Base-by-base conservation (phyloP, 2,329 filamentous ascomycete genomes). In the Coleophoma eucalyptorum region DNA sequence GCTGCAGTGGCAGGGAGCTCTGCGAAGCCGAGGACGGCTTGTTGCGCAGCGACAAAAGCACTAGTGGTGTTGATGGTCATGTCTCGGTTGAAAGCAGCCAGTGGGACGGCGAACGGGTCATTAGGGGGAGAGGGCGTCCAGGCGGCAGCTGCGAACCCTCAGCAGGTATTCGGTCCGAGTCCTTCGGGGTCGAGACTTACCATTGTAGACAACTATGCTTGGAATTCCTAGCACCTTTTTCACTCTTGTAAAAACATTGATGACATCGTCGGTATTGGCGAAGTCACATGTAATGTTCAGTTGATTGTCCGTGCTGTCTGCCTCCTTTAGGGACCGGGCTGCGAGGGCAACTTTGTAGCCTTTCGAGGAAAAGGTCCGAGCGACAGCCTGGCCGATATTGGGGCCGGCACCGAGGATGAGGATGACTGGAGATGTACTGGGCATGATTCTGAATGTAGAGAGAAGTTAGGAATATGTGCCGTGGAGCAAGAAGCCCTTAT, bases 201-300 rank as follows among this genome's bases (percentile, higher is more conserved):
- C 64, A 55, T 74, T 75, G 54, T 73, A 73, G 1, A 75, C 63
- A 15, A 74, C 69, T 2, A 77, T 72, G 49, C 66, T 69, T 6
- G 73, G 72, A n/a, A 62, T 50, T 13, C 68, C 65, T 34, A 46
- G 48, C 32, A 35, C 37, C 6, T 56, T 26, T 45, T 69, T 69
- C 5, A 74, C 67, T 49, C 66, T 66, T 2, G 59, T 50, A 59
- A 77, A 78, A 4, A 62, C 62, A 4, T 50, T 51, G 3, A 57
- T 50, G 1, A 77, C 61, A 16, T 60, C 57, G 2, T 61, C 46
- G 0, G 72, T 62, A 13, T 71, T 56, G 2, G 67, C 56, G 5
- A 75, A 61, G 53, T 76, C 73, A 47, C 51, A 57, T 13, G 50
- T 51, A 43, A 74, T 67, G 46, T 69, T 56, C 15, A 73, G 49